Evolutionary conservation across 768 basidiomycete species (phyloP), one percentile per base, ranked within the genome.

Genomic region (Termitomyces eurrhizus): DNA sequence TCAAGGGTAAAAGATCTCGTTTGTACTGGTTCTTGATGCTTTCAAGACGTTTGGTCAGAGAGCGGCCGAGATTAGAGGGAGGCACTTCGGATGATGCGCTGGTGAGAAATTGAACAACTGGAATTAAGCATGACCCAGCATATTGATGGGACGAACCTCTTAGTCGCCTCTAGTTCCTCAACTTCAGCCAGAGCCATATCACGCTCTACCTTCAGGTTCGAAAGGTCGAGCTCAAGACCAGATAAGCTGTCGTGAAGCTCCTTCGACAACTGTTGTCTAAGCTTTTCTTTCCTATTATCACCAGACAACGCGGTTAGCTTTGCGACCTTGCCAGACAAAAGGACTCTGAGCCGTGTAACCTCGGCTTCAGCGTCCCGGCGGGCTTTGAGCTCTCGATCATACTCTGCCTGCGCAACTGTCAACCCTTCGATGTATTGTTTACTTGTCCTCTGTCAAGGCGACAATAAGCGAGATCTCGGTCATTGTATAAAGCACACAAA

Each of bases 161-260:
- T 91, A 0, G 82, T 83, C 21, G 83, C 84, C 21, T 86, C 83
- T 37, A 99, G 79, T 74, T 98, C 95, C 69, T 96, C 95, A 41
- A 98, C 85, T 72, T 99, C 96, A 0, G 94, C 95, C 59, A 98
- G 74, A 12, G 92, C 84, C 77, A 98, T 84, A 67, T 98, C 97
- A 35, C 96, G 81, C 72, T 99, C 92, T 0, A 87, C 92, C 69
- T 86, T 89, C 57, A 99, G 77, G 66, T 89, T 89, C 8, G 93
- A 93, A 7, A 98, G 77, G 68, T 96, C 90, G 50, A 84, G 84
- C 75, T 95, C 95, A 53, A 98, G 80, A 6, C 81, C 86, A 52
- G 84, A 83, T 45, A 99, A 77, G 65, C 81, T 92, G 61, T 86
- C 84, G 59, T 82, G 81, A 32, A 97, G 77, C 67, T 98, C 92